Base-by-base conservation (phyloP, 371 early-diverging fungal species). In the Mucor saturninus region DNA sequence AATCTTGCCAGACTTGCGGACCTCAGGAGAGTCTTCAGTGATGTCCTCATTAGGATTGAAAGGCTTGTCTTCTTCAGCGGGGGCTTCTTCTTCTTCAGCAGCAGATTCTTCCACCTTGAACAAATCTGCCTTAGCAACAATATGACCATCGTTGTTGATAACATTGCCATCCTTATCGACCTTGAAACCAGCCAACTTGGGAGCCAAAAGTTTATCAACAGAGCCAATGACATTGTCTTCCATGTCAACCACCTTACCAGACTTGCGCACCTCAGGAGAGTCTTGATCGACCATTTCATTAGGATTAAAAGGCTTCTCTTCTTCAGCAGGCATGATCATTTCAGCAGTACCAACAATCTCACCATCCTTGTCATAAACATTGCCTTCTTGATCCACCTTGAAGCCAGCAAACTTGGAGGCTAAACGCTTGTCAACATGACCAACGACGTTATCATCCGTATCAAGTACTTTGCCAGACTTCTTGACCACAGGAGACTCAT, bases 1-100 rank as follows among this genome's bases (percentile, higher is more conserved):
- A 35, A 71, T 43, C 30, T 71, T 67, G 52, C 72, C 67, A 26
- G 72, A 71, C 42, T 67, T 61, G 5, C 53, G 43, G n/a, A 67
- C 72, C n/a, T 64, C 67, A 54, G 68, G 64, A 43, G 68, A 64
- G 15, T 63, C 54, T 29, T 71, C 67, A 56, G 61, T 31, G 14
- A 67, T 48, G 5, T n/a, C 14, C 7, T 54, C 59, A 37, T 67
- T 53, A 35, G 68, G 68, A 15, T 67, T 62, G 15, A 21, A 21
- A 21, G 21, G 21, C 21, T 52, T 59, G 1, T 63, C 54, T 30
- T 61, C 58, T 54, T 67, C 72, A 35, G 8, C 8, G 11, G 42
- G 11, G 21, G 21, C 31, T 7, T 56, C 43, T 15, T 69, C 54
- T 51, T 65, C 54, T 21, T 49, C 29, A 29, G 9, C 5, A 11